Conservation (phyloP, 164 flowering plant genomes). For the grape (Vitis vinifera) region DNA sequence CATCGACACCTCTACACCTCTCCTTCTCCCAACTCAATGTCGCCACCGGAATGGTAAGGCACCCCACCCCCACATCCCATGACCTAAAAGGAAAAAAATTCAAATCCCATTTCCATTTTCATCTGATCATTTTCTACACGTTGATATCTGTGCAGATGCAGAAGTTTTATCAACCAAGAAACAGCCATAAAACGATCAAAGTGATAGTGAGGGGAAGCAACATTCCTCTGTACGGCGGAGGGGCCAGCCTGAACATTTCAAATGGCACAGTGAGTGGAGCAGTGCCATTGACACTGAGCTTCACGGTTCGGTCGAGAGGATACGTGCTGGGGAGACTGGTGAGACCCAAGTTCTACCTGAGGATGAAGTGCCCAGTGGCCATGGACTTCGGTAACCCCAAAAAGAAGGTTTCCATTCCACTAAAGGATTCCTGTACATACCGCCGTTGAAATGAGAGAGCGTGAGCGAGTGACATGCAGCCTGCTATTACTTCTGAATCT, state of each 20-base stretch:
- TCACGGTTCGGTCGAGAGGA: constrained; percentile 49
- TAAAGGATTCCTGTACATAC: constrained; percentile 42
- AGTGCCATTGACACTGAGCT: constrained; percentile 36
- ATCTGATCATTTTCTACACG: not conserved
- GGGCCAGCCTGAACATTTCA: constrained; percentile 27
- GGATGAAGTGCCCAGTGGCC: constrained; percentile 28
- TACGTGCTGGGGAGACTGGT: constrained; percentile 56
- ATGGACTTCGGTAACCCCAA: constrained; percentile 31
- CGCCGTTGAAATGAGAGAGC: not conserved
- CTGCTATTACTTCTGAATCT: too few species aligned
- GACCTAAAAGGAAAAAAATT: too few species aligned
- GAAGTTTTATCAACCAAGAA: constrained; percentile 47
- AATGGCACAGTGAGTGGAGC: constrained; percentile 26
- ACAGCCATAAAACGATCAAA: constrained; percentile 36
- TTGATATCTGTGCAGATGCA: constrained; percentile 25
- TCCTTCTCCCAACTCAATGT: constrained; percentile 36
- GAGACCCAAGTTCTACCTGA: constrained; percentile 46
- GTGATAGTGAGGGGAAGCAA: constrained; percentile 28
- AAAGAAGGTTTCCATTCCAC: constrained; percentile 29
- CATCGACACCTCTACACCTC: constrained; percentile 41
- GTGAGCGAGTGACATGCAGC: too few species aligned
- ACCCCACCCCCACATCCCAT: not conserved
- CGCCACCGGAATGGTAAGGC: constrained; percentile 44
- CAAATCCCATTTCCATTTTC: too few species aligned
- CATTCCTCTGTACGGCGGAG: constrained; percentile 50